Percentiles rank a stretch among this genome's conserved stretches.
Evolutionary conservation across 176 grass and related monocot species (phyloP).

Genomic region (Musa itinerans): DNA sequence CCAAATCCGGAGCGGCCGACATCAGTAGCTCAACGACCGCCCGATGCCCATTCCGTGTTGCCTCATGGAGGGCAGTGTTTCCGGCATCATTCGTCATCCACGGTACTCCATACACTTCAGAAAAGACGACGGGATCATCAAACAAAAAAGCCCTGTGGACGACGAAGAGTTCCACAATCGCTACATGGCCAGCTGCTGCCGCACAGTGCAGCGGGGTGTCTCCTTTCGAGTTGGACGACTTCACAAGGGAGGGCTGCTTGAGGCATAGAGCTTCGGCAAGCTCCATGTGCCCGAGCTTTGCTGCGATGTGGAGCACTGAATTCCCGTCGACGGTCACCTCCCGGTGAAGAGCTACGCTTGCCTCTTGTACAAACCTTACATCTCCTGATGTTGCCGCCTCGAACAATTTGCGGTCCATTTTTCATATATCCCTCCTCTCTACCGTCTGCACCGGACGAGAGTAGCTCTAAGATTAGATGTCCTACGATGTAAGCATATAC

Average conservation of each 20-base stretch:
- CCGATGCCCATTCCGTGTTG: background rate
- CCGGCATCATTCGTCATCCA: conserved; percentile 13
- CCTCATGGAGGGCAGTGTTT: conserved; percentile 31
- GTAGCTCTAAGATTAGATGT: no score
- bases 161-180: background rate
- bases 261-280: background rate
- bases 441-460: no score
- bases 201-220: conserved; percentile 54
- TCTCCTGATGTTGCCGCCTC: background rate
- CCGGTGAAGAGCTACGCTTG: background rate
- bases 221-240: background rate
- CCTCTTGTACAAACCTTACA: background rate
- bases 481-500: no score
- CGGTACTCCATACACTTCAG: background rate
- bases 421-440: background rate
- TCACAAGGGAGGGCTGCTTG: background rate
- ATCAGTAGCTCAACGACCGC: conserved; percentile 13
- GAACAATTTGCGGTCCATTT: background rate
- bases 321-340: conserved; percentile 24
- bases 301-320: conserved; percentile 46
- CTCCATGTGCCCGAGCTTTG: conserved; percentile 18
- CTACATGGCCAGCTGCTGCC: conserved; percentile 21
- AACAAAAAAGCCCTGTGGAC: background rate
- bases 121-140: background rate
- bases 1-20: background rate